These are phyloP conservation scores for Viola pubescens DNA, from an alignment of 441 rosid genomes.

Conservation along the genomic window DNA sequence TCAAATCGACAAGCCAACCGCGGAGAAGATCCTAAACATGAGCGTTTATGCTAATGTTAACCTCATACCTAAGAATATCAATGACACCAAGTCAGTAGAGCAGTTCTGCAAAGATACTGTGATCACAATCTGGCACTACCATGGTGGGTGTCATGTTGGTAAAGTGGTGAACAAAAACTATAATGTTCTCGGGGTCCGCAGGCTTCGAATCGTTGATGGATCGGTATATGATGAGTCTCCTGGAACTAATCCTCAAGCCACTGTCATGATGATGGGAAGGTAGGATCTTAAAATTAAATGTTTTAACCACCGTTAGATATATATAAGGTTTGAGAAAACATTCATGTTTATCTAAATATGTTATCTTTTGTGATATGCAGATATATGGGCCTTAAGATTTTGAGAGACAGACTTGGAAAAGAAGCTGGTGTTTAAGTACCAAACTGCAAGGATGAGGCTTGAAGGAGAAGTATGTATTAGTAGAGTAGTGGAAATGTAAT, in stretches of 20 bases:
- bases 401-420: constrained; percentile 67
- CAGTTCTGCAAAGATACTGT: constrained; percentile 96
- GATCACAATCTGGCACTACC: constrained; percentile 96
- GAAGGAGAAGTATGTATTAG: constrained; percentile 8
- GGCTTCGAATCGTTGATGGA: constrained; percentile 82
- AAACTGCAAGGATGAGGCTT: constrained; percentile 1
- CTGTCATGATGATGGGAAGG: constrained; percentile 98
- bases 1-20: constrained; percentile 34
- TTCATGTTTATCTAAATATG: background rate
- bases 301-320: background rate
- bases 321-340: background rate
- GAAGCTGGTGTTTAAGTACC: constrained; percentile 37
- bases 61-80: constrained; percentile 59
- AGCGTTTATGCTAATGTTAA: constrained; percentile 74
- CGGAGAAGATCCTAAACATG: constrained; percentile 59
- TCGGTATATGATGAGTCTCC: constrained; percentile 74
- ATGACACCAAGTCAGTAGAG: constrained; percentile 79
- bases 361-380: constrained; percentile 34
- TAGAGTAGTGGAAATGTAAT: constrained; percentile 12
- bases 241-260: constrained; percentile 94
- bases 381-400: constrained; percentile 86
- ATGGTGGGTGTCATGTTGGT: constrained; percentile 89
- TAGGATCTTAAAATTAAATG: constrained; percentile 12
- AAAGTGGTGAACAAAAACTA: constrained; percentile 53
- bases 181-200: constrained; percentile 56